Base-by-base conservation (phyloP, 2,329 filamentous ascomycete genomes). In the Plenodomus tracheiphilus region DNA sequence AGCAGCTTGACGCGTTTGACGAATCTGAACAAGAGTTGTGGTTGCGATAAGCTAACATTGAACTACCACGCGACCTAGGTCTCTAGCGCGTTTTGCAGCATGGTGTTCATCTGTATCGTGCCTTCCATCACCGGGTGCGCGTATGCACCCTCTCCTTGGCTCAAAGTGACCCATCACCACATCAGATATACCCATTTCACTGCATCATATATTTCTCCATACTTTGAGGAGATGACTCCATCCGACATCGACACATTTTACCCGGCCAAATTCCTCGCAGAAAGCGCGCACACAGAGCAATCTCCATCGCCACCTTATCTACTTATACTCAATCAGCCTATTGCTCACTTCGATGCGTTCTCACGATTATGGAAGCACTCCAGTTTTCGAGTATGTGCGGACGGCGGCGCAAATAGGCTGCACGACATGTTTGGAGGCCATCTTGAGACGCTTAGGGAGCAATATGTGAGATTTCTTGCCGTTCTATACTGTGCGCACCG, bases 351-450 rank as follows among this genome's bases (percentile, higher is more conserved):
- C 77, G 79, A 80, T 69, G 77, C 74, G 11, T 75, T 81, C 53
- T 62, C 70, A 22, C 69, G 71, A 10, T 65, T 81, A 11, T 79
- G 78, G 74, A 64, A 65, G 20, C 75, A 78, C 53, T 86, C 88
- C 43, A 76, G 75, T 18, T 81, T 86, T 53, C 83, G 82, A 19
- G 79, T 97, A 44, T 96, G 91, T 49, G 94, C 91, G 21, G 94
- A 99, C 75, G 94, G 92, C 46, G 94, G 91, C 19, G 92, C 92
- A 39, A 96, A 97, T 66, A 81, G 84, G 32, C 80, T 97, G 17
- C 79, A 81, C 56, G 72, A 84, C 56, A 75, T 79, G 56, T 73
- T 79, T 56, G 48, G 62, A 20, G 66, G 61, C 16, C 54, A 54
- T 7, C 45, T 62, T 28, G 53, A 54, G 47, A 32, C 47, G 13